Conservation (phyloP, 352 stramenopile species). For the Blastocystis sp. region DNA sequence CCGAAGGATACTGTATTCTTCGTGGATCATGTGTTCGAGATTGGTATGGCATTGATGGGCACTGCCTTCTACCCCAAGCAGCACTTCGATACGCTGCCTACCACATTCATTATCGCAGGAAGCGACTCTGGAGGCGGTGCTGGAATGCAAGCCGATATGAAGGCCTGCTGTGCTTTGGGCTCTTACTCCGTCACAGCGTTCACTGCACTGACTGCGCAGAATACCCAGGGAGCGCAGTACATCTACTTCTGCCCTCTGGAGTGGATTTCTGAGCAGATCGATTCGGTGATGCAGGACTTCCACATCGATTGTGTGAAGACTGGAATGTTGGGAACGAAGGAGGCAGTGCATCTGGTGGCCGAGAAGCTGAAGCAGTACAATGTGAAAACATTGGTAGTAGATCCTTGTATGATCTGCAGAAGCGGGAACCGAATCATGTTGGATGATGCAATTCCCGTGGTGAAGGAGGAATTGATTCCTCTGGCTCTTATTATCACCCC, state of each 20-base stretch:
- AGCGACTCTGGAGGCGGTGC: constrained; percentile 83
- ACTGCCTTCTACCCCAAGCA: constrained; percentile 35
- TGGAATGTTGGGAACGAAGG: constrained; percentile 80
- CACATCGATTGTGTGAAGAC: constrained; percentile 81
- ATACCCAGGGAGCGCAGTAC: constrained; percentile 69
- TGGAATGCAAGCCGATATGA: constrained; percentile 85
- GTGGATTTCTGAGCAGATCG: constrained; percentile 75
- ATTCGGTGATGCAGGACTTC: constrained; percentile 80
- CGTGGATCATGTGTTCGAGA: constrained; percentile 40
- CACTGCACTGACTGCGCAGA: constrained; percentile 83
- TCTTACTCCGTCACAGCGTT: constrained; percentile 77
- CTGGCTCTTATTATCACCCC: constrained; percentile 80
- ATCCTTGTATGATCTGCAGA: constrained; percentile 86
- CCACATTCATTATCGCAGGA: constrained; percentile 83
- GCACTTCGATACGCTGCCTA: constrained; percentile 59
- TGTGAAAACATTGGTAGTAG: constrained; percentile 73
- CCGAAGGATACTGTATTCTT: constrained; percentile 61
- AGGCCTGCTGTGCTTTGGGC: constrained; percentile 79
- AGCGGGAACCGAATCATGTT: constrained; percentile 78
- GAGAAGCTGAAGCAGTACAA: constrained; percentile 69
- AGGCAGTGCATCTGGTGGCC: constrained; percentile 74
- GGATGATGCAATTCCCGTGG: constrained; percentile 70
- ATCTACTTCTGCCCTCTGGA: constrained; percentile 75
- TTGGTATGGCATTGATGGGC: constrained; percentile 59
- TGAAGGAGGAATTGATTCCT: constrained; percentile 78